Conservation (phyloP, 352 stramenopile genomes). For the Globisporangium lucens region DNA sequence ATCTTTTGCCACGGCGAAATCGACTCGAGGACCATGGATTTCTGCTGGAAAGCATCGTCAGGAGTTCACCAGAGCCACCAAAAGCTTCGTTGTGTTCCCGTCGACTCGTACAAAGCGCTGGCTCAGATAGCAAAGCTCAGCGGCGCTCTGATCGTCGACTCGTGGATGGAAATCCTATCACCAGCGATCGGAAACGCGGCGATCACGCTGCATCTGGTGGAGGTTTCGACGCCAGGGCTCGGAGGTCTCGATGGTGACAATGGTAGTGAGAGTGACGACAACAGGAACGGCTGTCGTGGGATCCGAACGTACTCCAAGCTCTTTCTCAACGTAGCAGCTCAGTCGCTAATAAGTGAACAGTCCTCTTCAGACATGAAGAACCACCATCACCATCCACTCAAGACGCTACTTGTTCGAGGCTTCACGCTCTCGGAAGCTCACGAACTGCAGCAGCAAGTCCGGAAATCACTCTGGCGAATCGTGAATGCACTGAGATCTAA, state of each 20-base stretch:
- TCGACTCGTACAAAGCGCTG: constrained; percentile 8
- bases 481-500: constrained; percentile 3
- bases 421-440: neutral
- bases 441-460: constrained; percentile 8
- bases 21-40: constrained; percentile 10
- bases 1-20: constrained; percentile 15
- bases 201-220: constrained; percentile 7
- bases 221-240: neutral
- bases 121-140: constrained; percentile 8
- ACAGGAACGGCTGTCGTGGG: neutral
- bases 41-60: neutral
- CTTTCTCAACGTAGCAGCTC: neutral
- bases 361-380: neutral
- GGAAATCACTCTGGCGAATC: neutral
- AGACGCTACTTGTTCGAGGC: constrained; percentile 14
- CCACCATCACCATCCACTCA: neutral
- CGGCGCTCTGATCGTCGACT: constrained; percentile 12
- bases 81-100: neutral
- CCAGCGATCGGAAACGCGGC: neutral
- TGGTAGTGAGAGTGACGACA: neutral
- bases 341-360: neutral
- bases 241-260: neutral
- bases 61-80: neutral
- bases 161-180: constrained; percentile 14
- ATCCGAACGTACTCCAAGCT: neutral